Evolutionary conservation across 208 protist species (phyloP).

Genomic region (Trypanosoma brucei): DNA sequence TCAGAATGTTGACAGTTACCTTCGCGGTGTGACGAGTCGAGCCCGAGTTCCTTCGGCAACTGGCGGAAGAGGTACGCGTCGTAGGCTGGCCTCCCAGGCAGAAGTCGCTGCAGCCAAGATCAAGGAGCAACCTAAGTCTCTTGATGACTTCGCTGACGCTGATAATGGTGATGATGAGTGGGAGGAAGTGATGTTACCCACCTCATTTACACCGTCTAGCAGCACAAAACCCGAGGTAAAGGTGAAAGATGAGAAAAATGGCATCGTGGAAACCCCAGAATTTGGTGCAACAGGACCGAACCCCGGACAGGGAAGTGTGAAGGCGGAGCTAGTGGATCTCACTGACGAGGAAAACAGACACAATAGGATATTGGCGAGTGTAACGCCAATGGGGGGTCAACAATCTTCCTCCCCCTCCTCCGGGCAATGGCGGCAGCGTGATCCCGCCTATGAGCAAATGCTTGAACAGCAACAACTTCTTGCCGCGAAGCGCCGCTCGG

Average conservation of each 20-base stretch:
- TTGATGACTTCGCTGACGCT: background rate
- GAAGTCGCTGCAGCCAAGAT: background rate
- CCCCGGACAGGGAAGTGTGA: too few species aligned
- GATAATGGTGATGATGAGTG: conserved; percentile 70
- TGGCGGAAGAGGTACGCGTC: conserved; percentile 75
- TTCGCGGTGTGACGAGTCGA: conserved; percentile 72
- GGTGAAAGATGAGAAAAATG: conserved; percentile 4
- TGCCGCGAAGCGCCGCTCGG: conserved; percentile 61
- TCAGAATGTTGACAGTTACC: conserved; percentile 77
- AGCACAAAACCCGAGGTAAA: conserved; percentile 34
- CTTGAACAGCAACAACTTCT: conserved; percentile 69
- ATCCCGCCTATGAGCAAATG: conserved; percentile 67
- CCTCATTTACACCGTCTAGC: background rate
- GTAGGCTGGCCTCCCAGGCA: conserved; percentile 44
- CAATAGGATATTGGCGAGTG: too few species aligned
- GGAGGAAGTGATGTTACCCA: conserved; percentile 75
- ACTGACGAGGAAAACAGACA: too few species aligned
- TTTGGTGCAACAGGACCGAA: too few species aligned
- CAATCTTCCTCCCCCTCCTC: background rate
- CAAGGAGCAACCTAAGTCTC: too few species aligned
- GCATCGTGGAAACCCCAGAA: background rate
- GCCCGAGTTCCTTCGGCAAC: conserved; percentile 65
- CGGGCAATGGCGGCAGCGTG: conserved; percentile 36
- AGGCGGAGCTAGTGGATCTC: too few species aligned
- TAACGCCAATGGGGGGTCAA: too few species aligned